Conservation (phyloP, 73 alveolate species). For the Tetrahymena elliotti region DNA sequence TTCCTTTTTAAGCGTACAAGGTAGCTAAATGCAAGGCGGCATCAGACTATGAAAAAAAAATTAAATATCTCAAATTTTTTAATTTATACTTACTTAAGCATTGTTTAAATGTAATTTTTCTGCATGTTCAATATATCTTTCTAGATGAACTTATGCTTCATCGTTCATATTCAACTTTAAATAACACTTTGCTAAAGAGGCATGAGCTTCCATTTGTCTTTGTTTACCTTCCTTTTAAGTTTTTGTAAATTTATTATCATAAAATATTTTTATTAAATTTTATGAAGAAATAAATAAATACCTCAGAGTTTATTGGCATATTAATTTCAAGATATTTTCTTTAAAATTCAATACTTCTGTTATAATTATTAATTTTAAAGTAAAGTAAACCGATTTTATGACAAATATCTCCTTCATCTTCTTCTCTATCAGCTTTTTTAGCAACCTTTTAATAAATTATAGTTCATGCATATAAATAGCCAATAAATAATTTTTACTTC, state of each 20-base stretch:
- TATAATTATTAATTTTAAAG: slow-evolving; percentile 5
- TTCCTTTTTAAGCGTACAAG: slow-evolving; percentile 25
- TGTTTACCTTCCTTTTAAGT: slow-evolving; percentile 15
- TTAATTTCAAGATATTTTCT: slow-evolving; percentile 28
- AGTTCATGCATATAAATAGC: not conserved
- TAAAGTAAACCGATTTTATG: slow-evolving; percentile 28
- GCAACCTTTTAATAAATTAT: not conserved
- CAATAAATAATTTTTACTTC: not conserved
- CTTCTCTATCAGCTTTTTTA: slow-evolving; percentile 25
- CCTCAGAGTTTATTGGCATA: slow-evolving; percentile 13
- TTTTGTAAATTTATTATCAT: too few relatives aligned
- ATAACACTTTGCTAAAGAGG: slow-evolving; percentile 38
- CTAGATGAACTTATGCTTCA: slow-evolving; percentile 40
- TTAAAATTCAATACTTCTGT: slow-evolving; percentile 19
- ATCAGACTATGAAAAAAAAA: slow-evolving; percentile 5
- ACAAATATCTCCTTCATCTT: slow-evolving; percentile 33
- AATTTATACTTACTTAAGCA: not conserved
- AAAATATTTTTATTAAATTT: too few relatives aligned
- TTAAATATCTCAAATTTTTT: not conserved
- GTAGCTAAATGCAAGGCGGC: slow-evolving; percentile 39
- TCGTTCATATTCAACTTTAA: slow-evolving; percentile 16
- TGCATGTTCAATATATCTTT: slow-evolving; percentile 22
- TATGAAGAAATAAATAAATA: not conserved
- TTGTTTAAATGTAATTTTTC: slow-evolving; percentile 25
- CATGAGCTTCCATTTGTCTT: slow-evolving; percentile 44